These are phyloP conservation scores for Cytidiella melzeri DNA, from an alignment of 768 basidiomycete species.

Conservation along the genomic window DNA sequence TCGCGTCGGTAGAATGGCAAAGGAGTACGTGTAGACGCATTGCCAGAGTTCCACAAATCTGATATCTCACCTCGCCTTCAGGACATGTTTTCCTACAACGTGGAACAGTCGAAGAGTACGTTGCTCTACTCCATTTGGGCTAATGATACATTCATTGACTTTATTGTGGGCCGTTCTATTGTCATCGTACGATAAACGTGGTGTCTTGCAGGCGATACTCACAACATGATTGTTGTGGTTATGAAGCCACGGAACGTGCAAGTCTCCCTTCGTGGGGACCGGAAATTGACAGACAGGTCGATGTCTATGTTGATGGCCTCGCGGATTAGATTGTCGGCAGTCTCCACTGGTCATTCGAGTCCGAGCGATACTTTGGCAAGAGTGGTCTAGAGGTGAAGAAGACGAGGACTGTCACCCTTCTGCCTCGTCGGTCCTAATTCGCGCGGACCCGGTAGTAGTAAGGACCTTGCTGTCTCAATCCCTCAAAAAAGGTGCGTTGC, in stretches of 20 bases:
- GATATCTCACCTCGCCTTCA: too few relatives aligned
- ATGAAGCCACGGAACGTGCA: conserved; percentile 45
- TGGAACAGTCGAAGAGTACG: conserved; percentile 55
- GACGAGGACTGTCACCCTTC: conserved; percentile 49
- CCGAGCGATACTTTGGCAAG: conserved; percentile 67
- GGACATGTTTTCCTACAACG: conserved; percentile 86
- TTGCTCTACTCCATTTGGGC: not conserved
- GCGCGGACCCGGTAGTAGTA: not conserved
- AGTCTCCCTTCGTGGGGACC: conserved; percentile 67
- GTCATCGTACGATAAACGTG: too few relatives aligned
- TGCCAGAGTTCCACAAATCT: too few relatives aligned
- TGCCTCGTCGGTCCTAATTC: conserved; percentile 29
- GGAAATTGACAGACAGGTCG: conserved; percentile 56
- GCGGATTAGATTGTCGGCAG: conserved; percentile 78
- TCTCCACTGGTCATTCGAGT: conserved; percentile 73
- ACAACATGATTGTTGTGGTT: conserved; percentile 80
- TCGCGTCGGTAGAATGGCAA: conserved; percentile 64
- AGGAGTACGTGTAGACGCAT: conserved; percentile 68
- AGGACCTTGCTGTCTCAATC: not conserved
- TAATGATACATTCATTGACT: not conserved
- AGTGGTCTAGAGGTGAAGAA: conserved; percentile 49
- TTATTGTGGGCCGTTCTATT: too few relatives aligned
- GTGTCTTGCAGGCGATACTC: conserved; percentile 56
- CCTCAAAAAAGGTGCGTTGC: too few relatives aligned
- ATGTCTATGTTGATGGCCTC: conserved; percentile 60